Conservation (phyloP, 305 asterid species). For the Fraxinus albicans region DNA sequence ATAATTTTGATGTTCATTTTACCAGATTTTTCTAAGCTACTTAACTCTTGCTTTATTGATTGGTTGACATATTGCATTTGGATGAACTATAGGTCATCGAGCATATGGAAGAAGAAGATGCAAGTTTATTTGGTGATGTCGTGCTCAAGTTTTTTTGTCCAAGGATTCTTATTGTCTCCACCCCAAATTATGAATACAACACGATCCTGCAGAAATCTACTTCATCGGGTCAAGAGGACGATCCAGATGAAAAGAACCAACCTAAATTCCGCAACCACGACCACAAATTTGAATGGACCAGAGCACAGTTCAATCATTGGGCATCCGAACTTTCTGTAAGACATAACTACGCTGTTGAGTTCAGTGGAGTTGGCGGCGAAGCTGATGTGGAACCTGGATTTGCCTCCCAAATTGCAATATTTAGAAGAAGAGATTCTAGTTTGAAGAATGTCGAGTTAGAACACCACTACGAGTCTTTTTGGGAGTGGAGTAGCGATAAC, state of each 20-base stretch:
- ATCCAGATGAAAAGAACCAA: conserved; percentile 58
- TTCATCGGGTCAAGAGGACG: conserved; percentile 59
- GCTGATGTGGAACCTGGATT: conserved; percentile 80
- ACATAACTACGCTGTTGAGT: conserved; percentile 64
- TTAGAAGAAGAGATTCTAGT: conserved; percentile 48
- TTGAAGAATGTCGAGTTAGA: conserved; percentile 26
- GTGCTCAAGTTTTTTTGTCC: conserved; percentile 72
- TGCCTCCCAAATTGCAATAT: conserved; percentile 90
- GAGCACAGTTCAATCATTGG: conserved; percentile 78
- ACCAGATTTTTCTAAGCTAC: not conserved
- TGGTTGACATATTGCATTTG: conserved; percentile 7
- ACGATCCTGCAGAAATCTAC: conserved; percentile 73
- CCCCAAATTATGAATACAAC: conserved; percentile 94
- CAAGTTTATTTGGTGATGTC: conserved; percentile 68
- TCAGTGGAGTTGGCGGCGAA: conserved; percentile 84
- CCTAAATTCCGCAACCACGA: conserved; percentile 85
- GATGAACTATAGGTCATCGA: conserved; percentile 68
- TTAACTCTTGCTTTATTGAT: not conserved
- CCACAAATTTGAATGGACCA: conserved; percentile 95
- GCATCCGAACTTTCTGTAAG: conserved; percentile 64
- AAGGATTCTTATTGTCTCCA: conserved; percentile 72
- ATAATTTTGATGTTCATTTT: not conserved
- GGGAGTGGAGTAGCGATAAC: conserved; percentile 66
- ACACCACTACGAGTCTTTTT: conserved; percentile 39
- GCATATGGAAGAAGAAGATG: conserved; percentile 91